phyloP scores from a whole-genome alignment of 768 basidiomycete genomes.

The Suillus bovinus region DNA sequence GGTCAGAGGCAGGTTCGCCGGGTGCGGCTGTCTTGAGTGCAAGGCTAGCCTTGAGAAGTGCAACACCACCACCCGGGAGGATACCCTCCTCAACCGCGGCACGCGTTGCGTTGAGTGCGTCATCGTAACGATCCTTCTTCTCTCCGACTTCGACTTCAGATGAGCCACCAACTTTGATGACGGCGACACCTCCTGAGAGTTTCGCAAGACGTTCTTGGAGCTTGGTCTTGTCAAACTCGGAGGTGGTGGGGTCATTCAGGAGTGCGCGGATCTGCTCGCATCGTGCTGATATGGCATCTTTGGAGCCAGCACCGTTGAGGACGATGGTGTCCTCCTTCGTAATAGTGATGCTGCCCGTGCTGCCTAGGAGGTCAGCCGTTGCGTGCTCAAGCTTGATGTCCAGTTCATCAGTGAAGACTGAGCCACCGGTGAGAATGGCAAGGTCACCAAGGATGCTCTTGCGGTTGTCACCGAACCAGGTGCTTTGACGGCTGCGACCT shows the following conservation, averaged over 20 bases:
- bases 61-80: constrained; percentile 94
- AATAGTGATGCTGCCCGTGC: constrained; percentile 88
- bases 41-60: constrained; percentile 83
- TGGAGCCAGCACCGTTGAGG: constrained; percentile 91
- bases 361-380: constrained; percentile 85
- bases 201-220: constrained; percentile 97
- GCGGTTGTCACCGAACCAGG: constrained; percentile 98
- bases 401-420: constrained; percentile 95
- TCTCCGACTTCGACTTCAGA: constrained; percentile 96
- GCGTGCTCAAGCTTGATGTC: constrained; percentile 97
- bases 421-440: constrained; percentile 95
- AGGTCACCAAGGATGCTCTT: constrained; percentile 97
- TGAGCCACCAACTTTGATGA: constrained; percentile 95
- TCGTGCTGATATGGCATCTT: constrained; percentile 86
- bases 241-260: constrained; percentile 79
- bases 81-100: constrained; percentile 99
- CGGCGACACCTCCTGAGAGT: constrained; percentile 93
- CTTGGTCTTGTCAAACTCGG: constrained; percentile 92
- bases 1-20: constrained; percentile 50
- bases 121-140: constrained; percentile 99
- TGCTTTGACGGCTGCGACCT: constrained; percentile 93
- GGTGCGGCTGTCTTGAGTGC: constrained; percentile 60
- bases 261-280: constrained; percentile 94
- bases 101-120: constrained; percentile 96
- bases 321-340: constrained; percentile 98